phyloP scores from a whole-genome alignment of 1,139 yeast species.

The Protomyces pachydermus region DNA sequence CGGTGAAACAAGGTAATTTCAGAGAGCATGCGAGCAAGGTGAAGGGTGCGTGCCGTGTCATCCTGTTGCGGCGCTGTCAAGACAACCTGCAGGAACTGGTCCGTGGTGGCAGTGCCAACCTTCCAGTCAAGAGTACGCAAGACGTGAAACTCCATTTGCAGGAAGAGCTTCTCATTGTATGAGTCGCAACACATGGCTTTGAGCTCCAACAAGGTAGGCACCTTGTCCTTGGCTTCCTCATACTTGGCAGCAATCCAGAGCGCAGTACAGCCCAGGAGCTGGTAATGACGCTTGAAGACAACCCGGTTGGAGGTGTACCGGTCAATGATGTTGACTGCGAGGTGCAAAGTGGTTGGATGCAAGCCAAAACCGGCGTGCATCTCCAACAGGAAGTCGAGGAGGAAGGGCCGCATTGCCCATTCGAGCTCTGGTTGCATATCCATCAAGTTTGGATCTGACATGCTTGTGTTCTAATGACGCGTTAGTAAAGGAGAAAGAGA shows the following conservation, averaged over 20 bases:
- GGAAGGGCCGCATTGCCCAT: conserved; percentile 88
- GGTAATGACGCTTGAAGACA: conserved; percentile 88
- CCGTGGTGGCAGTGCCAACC: conserved; percentile 53
- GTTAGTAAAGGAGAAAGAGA: conserved; percentile 35
- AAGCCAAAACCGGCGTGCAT: conserved; percentile 72
- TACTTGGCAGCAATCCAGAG: conserved; percentile 94
- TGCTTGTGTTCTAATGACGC: conserved; percentile 31
- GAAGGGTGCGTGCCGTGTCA: conserved; percentile 39
- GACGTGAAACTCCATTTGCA: conserved; percentile 92
- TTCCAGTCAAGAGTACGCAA: conserved; percentile 80
- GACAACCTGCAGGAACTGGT: conserved; percentile 38
- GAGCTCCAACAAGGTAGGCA: conserved; percentile 75
- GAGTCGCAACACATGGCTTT: conserved; percentile 75
- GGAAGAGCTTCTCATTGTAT: conserved; percentile 83
- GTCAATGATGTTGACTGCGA: conserved; percentile 77
- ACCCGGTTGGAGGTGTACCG: conserved; percentile 86
- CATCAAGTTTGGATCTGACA: conserved; percentile 64
- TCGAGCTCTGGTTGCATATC: conserved; percentile 87
- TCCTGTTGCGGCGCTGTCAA: conserved; percentile 36
- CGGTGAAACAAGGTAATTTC: conserved; percentile 73
- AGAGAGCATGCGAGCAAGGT: conserved; percentile 58
- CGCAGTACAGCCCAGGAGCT: conserved; percentile 86
- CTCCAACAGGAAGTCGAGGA: conserved; percentile 77
- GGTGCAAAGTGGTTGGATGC: conserved; percentile 71
- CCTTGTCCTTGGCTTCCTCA: conserved; percentile 77